Base-by-base conservation (phyloP, 139 green algal species). In the Choricystis sp. region DNA sequence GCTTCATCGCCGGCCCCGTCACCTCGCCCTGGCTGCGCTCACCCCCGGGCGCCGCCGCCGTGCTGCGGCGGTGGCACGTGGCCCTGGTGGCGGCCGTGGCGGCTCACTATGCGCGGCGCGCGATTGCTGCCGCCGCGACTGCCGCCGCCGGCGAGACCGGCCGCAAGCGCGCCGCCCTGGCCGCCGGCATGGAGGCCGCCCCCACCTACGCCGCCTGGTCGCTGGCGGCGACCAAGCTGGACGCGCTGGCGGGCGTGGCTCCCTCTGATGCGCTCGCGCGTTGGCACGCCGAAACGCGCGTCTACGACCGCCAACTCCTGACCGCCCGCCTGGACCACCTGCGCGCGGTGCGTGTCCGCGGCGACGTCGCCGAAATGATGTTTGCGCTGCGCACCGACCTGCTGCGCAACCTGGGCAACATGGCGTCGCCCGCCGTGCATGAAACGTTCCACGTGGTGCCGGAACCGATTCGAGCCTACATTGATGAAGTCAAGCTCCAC, bases 351-450 rank as follows among this genome's bases (percentile, higher is more conserved):
- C 63, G 79, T 0, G 49, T 66, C 55, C 61, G 67, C 21, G 85
- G 78, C 29, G 72, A 84, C 49, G 73, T 91, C 9, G 61, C 72
- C 2, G 83, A 96, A 55, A 88, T 94, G 57, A 88, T 92, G 76
- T 92, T 94, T 72, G 80, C 74, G 1, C 72, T 98, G 58, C 76
- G 92, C 19, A 74, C 87, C n/a, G 92, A 98, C 79, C 77, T 97
- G 25, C 72, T 96, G 26, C 76, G 92, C 55, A 96, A 97, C 75
- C 77, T 98, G 21, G 91, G 88, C n/a, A 94, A 94, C 73, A 90
- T 97, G 59, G 79, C 85, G n/a, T 69, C 57, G 58, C 40, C 48
- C 59, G 57, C 60, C 27, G 71, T 94, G 68, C 82, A 91, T 64
- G 77, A 92, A 64, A 71, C 85, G 70, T 85, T 83, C 62, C 64